Conservation (phyloP, 352 stramenopile genomes). For the Blastocystis sp. region DNA sequence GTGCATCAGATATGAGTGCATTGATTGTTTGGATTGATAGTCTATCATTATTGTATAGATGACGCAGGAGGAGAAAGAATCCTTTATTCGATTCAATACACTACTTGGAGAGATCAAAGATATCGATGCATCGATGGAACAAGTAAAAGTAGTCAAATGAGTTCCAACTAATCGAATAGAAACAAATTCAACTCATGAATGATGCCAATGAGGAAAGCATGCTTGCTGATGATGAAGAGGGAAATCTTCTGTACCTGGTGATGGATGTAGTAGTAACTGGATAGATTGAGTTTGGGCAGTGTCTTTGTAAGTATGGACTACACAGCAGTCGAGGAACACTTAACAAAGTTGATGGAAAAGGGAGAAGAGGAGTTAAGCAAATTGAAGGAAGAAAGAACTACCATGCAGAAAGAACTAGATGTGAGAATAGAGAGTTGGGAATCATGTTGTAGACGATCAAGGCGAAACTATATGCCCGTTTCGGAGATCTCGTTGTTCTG, state of each 20-base stretch:
- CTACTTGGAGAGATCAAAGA: slow-evolving; percentile 59
- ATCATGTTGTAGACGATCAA: slow-evolving; percentile 30
- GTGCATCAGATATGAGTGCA: not conserved
- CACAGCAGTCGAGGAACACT: not conserved
- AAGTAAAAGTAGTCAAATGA: not conserved
- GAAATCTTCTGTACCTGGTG: slow-evolving; percentile 27
- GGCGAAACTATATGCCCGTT: slow-evolving; percentile 51
- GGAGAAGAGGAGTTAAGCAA: slow-evolving; percentile 26
- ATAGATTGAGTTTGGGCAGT: slow-evolving; percentile 44
- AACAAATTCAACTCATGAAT: slow-evolving; percentile 1
- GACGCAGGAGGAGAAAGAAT: slow-evolving; percentile 49
- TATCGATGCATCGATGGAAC: slow-evolving; percentile 51
- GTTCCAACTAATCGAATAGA: not conserved
- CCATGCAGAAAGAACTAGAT: slow-evolving; percentile 36
- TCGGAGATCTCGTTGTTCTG: slow-evolving; percentile 63
- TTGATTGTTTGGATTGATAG: not conserved
- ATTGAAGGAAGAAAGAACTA: slow-evolving; percentile 13
- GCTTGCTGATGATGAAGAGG: slow-evolving; percentile 51
- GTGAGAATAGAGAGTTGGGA: not conserved
- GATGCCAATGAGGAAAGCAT: slow-evolving; percentile 55
- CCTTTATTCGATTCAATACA: slow-evolving; percentile 49
- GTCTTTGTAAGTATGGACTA: slow-evolving; percentile 52
- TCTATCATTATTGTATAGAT: slow-evolving; percentile 5
- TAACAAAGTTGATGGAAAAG: slow-evolving; percentile 8
- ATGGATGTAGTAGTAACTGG: not conserved